Conservation (phyloP, 257 asterid species). For the Capsicum pubescens region DNA sequence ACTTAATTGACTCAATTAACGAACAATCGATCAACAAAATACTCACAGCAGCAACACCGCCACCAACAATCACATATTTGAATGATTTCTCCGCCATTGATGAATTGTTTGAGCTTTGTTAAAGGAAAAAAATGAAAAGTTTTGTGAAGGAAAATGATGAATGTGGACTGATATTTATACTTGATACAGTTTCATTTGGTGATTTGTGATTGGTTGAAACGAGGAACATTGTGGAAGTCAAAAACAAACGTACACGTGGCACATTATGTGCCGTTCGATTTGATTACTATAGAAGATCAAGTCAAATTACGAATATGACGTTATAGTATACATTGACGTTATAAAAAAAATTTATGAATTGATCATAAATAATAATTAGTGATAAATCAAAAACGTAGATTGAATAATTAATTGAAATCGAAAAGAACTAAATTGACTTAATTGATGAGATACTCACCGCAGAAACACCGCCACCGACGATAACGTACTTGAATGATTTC, state of each 20-base stretch:
- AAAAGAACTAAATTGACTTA: too few species aligned
- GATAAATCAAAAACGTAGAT: too few species aligned
- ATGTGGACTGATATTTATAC: constrained; percentile 15
- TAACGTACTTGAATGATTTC: too few species aligned
- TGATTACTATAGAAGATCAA: constrained; percentile 38
- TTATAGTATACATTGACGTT: too few species aligned
- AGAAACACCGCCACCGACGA: too few species aligned
- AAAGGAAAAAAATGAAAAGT: background rate
- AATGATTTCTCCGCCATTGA: constrained; percentile 77
- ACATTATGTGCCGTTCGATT: constrained; percentile 30
- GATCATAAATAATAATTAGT: too few species aligned
- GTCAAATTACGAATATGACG: background rate
- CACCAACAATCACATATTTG: constrained; percentile 92
- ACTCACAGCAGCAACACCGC: constrained; percentile 94
- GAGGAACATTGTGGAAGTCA: constrained; percentile 29
- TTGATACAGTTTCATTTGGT: background rate
- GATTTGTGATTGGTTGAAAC: constrained; percentile 21
- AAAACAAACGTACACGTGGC: constrained; percentile 47
- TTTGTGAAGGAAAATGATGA: background rate
- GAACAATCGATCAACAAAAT: background rate
- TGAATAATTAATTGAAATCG: too few species aligned
- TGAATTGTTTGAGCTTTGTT: background rate
- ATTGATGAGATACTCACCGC: too few species aligned
- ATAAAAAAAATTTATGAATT: too few species aligned
- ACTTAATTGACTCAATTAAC: background rate